Percentiles rank a stretch among this genome's conserved stretches.
These are phyloP conservation scores for Acanthamoeba healyi DNA, from an alignment of 208 protist genomes.

Conservation along the genomic window DNA sequence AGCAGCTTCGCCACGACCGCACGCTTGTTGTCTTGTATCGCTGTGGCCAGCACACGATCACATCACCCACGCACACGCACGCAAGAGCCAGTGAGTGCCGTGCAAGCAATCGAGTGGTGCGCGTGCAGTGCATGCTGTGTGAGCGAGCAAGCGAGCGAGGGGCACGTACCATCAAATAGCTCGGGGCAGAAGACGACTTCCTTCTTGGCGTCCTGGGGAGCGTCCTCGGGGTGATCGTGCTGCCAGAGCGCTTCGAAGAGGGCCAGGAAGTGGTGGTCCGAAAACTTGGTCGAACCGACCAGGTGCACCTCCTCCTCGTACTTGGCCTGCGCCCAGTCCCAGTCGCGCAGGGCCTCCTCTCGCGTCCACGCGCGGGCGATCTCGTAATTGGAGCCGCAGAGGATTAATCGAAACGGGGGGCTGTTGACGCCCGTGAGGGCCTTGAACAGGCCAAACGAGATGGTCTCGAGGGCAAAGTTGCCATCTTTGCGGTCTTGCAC, in stretches of 20 bases:
- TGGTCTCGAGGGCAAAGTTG: constrained; percentile 12
- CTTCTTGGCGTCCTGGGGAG: neutral
- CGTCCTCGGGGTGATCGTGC: constrained; percentile 64
- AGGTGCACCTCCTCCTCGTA: constrained; percentile 59
- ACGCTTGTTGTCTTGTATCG: constrained; percentile 30
- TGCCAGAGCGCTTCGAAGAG: constrained; percentile 69
- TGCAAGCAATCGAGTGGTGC: no score
- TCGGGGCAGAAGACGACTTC: constrained; percentile 45
- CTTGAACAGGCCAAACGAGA: neutral
- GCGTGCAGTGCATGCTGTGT: neutral
- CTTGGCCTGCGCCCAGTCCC: constrained; percentile 1
- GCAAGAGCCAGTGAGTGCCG: no score
- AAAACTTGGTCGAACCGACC: constrained; percentile 58
- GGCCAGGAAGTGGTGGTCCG: constrained; percentile 66
- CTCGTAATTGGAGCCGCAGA: constrained; percentile 47
- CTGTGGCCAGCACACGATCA: neutral
- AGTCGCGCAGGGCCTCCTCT: constrained; percentile 53
- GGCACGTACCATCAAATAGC: constrained; percentile 60
- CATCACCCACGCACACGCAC: no score
- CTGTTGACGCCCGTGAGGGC: neutral
- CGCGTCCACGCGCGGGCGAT: neutral
- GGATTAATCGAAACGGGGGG: neutral
- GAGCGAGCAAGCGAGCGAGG: neutral
- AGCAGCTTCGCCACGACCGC: constrained; percentile 20
- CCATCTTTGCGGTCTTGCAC: constrained; percentile 20